A percentile compares a stretch with the other conserved stretches of the same genome.
Conservation (phyloP, 768 basidiomycete genomes). For the Cyclocybe aegerita region DNA sequence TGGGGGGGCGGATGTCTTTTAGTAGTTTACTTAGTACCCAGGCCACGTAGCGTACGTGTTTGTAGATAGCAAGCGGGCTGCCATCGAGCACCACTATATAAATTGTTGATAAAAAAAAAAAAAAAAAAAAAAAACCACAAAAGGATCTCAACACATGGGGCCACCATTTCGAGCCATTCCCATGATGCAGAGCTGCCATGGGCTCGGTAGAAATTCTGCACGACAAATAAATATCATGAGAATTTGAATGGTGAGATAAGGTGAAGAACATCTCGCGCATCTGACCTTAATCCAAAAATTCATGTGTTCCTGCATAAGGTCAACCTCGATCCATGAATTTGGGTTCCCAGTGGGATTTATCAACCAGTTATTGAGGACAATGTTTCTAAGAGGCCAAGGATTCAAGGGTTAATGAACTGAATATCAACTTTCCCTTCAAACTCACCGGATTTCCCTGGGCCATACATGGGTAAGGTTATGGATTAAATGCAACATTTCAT, state of each 20-base stretch:
- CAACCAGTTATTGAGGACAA: constrained; percentile 31
- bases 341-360: constrained; percentile 29
- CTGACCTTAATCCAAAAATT: constrained; percentile 36
- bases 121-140: too few species aligned
- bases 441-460: constrained; percentile 19
- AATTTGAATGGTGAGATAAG: too few species aligned
- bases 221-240: too few species aligned
- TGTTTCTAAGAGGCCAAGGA: too few species aligned
- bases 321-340: constrained; percentile 25
- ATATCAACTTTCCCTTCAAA: too few species aligned
- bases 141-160: constrained; percentile 28
- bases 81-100: too few species aligned
- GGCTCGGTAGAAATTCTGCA: constrained; percentile 22
- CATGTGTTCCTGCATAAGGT: constrained; percentile 32
- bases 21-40: too few species aligned
- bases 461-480: constrained; percentile 26
- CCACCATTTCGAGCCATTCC: constrained; percentile 25
- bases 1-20: too few species aligned
- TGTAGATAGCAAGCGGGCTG: too few species aligned
- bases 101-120: too few species aligned
- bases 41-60: constrained; percentile 29
- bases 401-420: too few species aligned
- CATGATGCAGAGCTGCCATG: constrained; percentile 23
- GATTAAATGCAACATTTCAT: constrained; percentile 30
- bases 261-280: too few species aligned